Evolutionary conservation across 139 green algal genomes (phyloP).

Genomic region (Chlorella sp.): DNA sequence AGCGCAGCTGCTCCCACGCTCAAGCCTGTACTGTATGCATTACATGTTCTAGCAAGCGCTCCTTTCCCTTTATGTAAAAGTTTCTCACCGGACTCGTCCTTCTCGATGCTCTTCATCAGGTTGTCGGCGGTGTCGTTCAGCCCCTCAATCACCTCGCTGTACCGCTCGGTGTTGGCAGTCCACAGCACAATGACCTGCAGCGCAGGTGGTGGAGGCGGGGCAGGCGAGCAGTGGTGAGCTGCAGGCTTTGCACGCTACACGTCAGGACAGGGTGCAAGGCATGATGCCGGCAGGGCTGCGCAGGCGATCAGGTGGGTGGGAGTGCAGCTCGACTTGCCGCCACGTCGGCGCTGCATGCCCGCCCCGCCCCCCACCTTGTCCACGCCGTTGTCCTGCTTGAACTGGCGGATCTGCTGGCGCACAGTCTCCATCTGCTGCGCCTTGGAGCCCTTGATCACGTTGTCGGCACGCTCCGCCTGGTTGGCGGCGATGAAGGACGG

Average conservation of each 20-base stretch:
- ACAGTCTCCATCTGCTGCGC: conserved; percentile 81
- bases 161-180: conserved; percentile 99
- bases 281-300: no score
- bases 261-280: no score
- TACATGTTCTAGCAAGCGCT: no score
- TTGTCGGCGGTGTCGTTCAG: conserved; percentile 97
- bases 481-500: conserved; percentile 97
- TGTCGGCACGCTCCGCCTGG: conserved; percentile 91
- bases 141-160: conserved; percentile 82
- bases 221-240: no score
- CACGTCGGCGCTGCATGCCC: no score
- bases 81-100: conserved; percentile 62
- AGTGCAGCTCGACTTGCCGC: no score
- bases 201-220: neutral
- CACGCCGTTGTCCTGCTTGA: conserved; percentile 73
- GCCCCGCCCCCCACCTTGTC: conserved; percentile 51
- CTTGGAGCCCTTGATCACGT: conserved; percentile 93
- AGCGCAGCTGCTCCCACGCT: no score
- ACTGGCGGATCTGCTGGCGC: conserved; percentile 88
- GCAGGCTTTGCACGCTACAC: no score
- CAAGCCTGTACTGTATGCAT: no score
- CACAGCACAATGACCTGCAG: conserved; percentile 94
- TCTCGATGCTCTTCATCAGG: conserved; percentile 86
- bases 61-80: neutral
- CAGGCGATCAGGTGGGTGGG: no score